Conservation (phyloP, 2,329 filamentous ascomycete genomes). For the Aureobasidium sp. region DNA sequence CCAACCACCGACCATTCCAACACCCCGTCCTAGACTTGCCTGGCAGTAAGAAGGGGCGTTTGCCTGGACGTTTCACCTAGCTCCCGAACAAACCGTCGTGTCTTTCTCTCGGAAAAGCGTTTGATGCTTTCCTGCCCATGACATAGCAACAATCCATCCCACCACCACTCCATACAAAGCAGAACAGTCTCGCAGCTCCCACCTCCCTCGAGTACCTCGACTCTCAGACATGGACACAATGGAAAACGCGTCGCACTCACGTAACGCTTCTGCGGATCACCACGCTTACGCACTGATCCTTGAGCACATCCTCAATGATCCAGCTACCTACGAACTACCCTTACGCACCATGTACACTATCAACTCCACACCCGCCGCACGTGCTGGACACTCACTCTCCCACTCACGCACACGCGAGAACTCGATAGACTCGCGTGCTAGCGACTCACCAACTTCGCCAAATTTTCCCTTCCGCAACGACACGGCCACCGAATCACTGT, state of each 20-base stretch:
- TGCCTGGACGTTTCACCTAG: conserved; percentile 1
- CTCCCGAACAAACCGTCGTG: conserved; percentile 4
- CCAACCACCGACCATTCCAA: not conserved
- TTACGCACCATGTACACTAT: conserved; percentile 62
- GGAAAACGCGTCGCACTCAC: conserved; percentile 17
- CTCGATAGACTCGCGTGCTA: conserved; percentile 18
- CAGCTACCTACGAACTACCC: conserved; percentile 58
- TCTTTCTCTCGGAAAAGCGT: conserved; percentile 11
- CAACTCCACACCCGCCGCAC: conserved; percentile 48
- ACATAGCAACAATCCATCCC: not conserved
- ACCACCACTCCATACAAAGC: not conserved
- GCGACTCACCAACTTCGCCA: conserved; percentile 32
- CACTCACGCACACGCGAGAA: not conserved
- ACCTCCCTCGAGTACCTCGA: not conserved
- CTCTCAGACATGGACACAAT: conserved; percentile 8
- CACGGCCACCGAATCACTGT: conserved; percentile 39
- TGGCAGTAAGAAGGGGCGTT: conserved; percentile 1
- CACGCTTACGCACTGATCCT: conserved; percentile 40
- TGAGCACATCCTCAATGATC: conserved; percentile 55
- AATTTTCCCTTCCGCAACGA: conserved; percentile 25
- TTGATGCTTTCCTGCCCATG: not conserved
- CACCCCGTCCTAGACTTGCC: not conserved
- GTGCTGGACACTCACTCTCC: conserved; percentile 28
- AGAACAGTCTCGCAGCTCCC: conserved; percentile 1
- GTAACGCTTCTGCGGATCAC: conserved; percentile 30